Evolutionary conservation across 306 rosid species (phyloP).

Genomic region (Acacia melanoxylon): DNA sequence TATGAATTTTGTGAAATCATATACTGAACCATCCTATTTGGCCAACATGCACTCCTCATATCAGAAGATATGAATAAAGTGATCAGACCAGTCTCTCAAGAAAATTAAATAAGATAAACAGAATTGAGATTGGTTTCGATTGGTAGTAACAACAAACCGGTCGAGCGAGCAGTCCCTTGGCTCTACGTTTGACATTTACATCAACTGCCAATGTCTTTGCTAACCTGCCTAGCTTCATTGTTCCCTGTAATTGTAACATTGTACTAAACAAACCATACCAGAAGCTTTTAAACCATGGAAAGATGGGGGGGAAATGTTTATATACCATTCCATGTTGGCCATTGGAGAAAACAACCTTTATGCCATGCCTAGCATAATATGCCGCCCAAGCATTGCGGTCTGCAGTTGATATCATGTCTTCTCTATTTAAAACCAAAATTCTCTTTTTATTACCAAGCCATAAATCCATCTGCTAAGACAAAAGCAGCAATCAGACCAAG

Average conservation of each 20-base stretch:
- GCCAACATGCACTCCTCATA: background rate
- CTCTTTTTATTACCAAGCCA: constrained; percentile 92
- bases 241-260: constrained; percentile 57
- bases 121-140: constrained; percentile 26
- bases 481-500: constrained; percentile 16
- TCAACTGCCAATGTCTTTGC: constrained; percentile 80
- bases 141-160: constrained; percentile 50
- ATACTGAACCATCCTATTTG: background rate
- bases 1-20: background rate
- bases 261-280: constrained; percentile 28
- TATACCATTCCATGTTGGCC: constrained; percentile 92
- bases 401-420: constrained; percentile 86
- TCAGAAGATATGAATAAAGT: background rate
- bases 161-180: constrained; percentile 95
- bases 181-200: constrained; percentile 87
- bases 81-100: background rate
- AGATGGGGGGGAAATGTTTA: constrained; percentile 14
- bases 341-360: constrained; percentile 77
- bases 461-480: constrained; percentile 69
- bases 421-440: constrained; percentile 90
- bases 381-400: constrained; percentile 96
- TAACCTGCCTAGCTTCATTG: constrained; percentile 80
- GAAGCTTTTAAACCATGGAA: constrained; percentile 28
- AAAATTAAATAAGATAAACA: constrained; percentile 14
- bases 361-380: constrained; percentile 70